Evolutionary conservation across 495 filamentous ascomycete species (phyloP).

Genomic region (Xylaria cubensis): DNA sequence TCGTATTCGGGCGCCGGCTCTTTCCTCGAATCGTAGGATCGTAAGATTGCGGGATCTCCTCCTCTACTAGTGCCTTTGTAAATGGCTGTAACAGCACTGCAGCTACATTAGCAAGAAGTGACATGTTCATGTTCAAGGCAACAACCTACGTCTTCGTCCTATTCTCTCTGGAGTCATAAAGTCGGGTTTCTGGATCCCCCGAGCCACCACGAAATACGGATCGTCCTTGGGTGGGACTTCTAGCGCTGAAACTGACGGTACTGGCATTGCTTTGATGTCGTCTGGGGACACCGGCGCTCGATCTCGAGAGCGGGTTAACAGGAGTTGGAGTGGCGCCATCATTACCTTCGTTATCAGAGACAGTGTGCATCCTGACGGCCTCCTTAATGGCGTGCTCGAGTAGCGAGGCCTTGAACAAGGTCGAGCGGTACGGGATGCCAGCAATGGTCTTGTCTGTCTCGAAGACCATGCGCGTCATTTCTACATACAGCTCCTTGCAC

Average conservation of each 20-base stretch:
- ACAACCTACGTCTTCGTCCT: constrained; percentile 87
- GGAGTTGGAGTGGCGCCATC: constrained; percentile 50
- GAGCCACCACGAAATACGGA: constrained; percentile 56
- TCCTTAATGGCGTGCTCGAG: constrained; percentile 93
- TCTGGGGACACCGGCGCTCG: constrained; percentile 49
- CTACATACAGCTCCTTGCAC: constrained; percentile 94
- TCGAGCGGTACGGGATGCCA: constrained; percentile 91
- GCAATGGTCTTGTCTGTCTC: constrained; percentile 98
- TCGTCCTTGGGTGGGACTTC: constrained; percentile 51
- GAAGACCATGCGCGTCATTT: constrained; percentile 91
- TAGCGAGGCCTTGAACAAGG: constrained; percentile 93
- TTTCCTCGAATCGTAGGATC: constrained; percentile 92
- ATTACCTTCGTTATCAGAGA: constrained; percentile 82
- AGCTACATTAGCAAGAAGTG: constrained; percentile 38
- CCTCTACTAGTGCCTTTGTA: constrained; percentile 79
- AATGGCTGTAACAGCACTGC: constrained; percentile 86
- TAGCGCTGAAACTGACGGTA: constrained; percentile 63
- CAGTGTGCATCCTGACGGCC: constrained; percentile 85
- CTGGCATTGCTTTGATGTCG: constrained; percentile 67
- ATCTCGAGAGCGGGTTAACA: constrained; percentile 43
- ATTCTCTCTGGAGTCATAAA: constrained; percentile 84
- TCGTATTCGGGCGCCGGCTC: constrained; percentile 88
- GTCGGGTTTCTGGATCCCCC: constrained; percentile 67
- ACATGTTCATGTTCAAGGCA: background rate
- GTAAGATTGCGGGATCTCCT: constrained; percentile 72